phyloP scores from a whole-genome alignment of 805 yeast species.

The Maudiozyma serrabonitensis region DNA sequence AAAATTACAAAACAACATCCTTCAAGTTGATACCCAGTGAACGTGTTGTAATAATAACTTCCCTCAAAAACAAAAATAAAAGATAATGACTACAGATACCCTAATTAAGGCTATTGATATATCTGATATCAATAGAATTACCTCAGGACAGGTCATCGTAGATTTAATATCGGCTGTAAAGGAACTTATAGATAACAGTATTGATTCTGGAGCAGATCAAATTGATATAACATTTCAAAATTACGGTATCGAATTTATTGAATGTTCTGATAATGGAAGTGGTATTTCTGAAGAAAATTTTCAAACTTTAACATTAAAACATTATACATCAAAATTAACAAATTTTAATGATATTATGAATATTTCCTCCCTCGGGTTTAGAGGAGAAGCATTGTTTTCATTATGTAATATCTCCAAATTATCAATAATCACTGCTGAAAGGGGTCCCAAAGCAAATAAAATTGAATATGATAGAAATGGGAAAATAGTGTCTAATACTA shows the following conservation, averaged over 20 bases:
- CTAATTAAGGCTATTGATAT: conserved; percentile 30
- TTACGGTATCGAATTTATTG: conserved; percentile 64
- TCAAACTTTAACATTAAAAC: conserved; percentile 45
- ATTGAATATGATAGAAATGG: conserved; percentile 54
- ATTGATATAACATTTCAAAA: conserved; percentile 61
- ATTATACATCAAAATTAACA: conserved; percentile 57
- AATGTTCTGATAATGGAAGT: conserved; percentile 57
- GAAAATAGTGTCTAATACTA: conserved; percentile 29
- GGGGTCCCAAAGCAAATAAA: conserved; percentile 47
- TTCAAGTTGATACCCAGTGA: too few relatives aligned
- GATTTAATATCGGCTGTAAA: conserved; percentile 71
- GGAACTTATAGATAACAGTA: conserved; percentile 77
- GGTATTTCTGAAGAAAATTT: conserved; percentile 52
- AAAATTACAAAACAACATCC: too few relatives aligned
- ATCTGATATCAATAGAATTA: conserved; percentile 60
- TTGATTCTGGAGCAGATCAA: conserved; percentile 66
- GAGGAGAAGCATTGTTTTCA: conserved; percentile 77
- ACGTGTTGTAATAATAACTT: too few relatives aligned
- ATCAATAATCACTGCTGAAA: conserved; percentile 41
- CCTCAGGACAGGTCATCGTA: conserved; percentile 88
- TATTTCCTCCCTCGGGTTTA: conserved; percentile 56
- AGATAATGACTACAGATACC: background rate
- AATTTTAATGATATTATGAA: conserved; percentile 44
- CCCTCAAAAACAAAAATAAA: background rate
- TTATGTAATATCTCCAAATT: conserved; percentile 48